A percentile compares a stretch with the other conserved stretches of the same genome.
Conservation (phyloP, 1,284 basidiomycete species). For the Microbotryum intermedium region DNA sequence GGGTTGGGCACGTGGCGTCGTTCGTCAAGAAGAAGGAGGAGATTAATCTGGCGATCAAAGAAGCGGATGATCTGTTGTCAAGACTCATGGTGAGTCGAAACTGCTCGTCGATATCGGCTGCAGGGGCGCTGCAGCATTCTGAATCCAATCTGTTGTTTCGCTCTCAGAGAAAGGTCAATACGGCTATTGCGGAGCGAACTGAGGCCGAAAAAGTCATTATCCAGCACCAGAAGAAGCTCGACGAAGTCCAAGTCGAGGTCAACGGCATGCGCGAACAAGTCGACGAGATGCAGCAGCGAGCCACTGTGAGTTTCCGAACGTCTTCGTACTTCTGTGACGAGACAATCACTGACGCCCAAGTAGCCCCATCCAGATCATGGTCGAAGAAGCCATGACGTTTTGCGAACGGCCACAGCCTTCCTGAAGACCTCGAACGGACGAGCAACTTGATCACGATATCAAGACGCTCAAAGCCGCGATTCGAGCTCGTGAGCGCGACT, state of each 20-base stretch:
- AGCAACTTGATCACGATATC: slow-evolving; percentile 43
- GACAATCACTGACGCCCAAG: background rate
- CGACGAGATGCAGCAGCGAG: background rate
- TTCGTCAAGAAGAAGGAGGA: slow-evolving; percentile 39
- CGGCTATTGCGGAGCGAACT: slow-evolving; percentile 44
- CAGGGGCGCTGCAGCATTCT: no score
- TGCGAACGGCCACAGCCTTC: slow-evolving; percentile 48
- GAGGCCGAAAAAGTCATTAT: background rate
- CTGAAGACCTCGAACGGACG: slow-evolving; percentile 51
- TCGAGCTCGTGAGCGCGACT: no score
- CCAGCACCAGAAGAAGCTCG: slow-evolving; percentile 1
- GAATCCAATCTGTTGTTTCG: no score
- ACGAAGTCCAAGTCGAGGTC: background rate
- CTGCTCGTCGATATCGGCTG: slow-evolving; percentile 17
- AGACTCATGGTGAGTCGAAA: slow-evolving; percentile 22
- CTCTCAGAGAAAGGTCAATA: slow-evolving; percentile 40
- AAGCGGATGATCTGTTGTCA: slow-evolving; percentile 25
- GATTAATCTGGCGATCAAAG: slow-evolving; percentile 47
- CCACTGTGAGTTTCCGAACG: background rate
- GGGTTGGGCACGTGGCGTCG: slow-evolving; percentile 33
- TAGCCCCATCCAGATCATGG: slow-evolving; percentile 50
- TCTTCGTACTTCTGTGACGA: slow-evolving; percentile 1
- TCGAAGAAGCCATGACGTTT: slow-evolving; percentile 53
- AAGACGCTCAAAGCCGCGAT: background rate
- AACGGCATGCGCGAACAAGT: background rate